These are phyloP conservation scores for Malus hybrid DNA, from an alignment of 331 rosid species.

Conservation along the genomic window DNA sequence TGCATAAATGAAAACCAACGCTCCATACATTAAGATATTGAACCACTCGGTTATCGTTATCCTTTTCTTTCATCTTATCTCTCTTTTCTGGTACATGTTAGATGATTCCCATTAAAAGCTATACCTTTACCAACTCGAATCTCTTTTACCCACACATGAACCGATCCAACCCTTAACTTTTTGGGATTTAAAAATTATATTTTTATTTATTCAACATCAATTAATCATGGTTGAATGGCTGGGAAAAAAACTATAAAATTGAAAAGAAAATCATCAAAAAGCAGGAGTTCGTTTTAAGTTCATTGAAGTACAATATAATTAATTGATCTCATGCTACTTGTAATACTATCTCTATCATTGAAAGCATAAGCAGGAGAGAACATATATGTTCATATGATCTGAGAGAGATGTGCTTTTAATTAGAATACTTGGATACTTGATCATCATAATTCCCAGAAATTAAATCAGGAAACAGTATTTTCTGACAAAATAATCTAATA, in stretches of 20 bases:
- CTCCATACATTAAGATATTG: no score
- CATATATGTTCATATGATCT: background rate
- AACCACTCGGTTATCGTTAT: background rate
- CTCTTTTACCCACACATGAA: slow-evolving; percentile 8
- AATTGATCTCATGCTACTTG: background rate
- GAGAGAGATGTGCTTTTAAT: background rate
- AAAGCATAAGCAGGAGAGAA: slow-evolving; percentile 2
- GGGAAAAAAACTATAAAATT: background rate
- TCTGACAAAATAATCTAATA: background rate
- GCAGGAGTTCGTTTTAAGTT: background rate
- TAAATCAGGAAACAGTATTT: background rate
- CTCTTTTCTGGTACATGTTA: slow-evolving; percentile 1
- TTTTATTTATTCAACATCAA: background rate
- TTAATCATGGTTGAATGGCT: background rate
- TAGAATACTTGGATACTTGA: background rate
- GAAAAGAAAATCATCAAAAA: background rate
- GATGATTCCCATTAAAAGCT: slow-evolving; percentile 4
- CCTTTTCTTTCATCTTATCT: background rate
- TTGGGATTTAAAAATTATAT: background rate
- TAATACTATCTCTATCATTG: background rate
- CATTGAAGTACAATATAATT: background rate
- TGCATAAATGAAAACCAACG: rapidly evolving
- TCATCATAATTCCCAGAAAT: background rate
- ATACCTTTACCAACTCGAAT: slow-evolving; percentile 4
- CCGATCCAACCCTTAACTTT: background rate